Base-by-base conservation (phyloP, 2,329 filamentous ascomycete genomes). In the Xylariaceae sp. region DNA sequence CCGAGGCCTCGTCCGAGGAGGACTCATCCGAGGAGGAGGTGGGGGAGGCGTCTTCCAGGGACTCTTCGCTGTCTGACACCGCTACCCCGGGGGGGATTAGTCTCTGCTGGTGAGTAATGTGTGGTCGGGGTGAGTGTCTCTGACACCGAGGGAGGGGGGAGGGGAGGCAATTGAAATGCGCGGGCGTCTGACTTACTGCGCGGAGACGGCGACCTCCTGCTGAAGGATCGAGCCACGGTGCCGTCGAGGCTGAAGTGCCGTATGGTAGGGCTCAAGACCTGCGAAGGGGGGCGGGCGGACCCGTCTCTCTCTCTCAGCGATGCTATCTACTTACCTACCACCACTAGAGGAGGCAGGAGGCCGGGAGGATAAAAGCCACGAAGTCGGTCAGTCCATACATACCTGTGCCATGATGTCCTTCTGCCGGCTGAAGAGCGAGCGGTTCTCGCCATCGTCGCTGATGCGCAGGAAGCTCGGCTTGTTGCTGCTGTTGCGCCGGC, bases 261-360 rank as follows among this genome's bases (percentile, higher is more conserved):
- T 36, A 51, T 47, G 4, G 48, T 53, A 12, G 52, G 52, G 22
- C 47, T 56, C 21, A 54, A 27, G 8, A 53, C 38, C 53, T 56
- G 30, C n/a, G 14, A 31, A 24, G 14, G 13, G 14, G n/a, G n/a
- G n/a, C n/a, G n/a, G n/a, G n/a, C n/a, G n/a, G n/a, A n/a, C n/a
- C n/a, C n/a, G n/a, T n/a, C n/a, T n/a, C n/a, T n/a, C n/a, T n/a
- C n/a, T n/a, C n/a, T n/a, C n/a, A n/a, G n/a, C n/a, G n/a, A n/a
- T n/a, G n/a, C n/a, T n/a, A n/a, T 21, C 11, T 16, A 28, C 22
- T 29, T 31, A 32, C 11, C 25, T 16, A 30, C 19, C 22, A 4
- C 8, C 28, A 26, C 5, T 14, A 26, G 12, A 26, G n/a, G n/a
- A 6, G 5, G 24, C 8, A 12, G 21, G 21, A 12, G 21, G 21